Evolutionary conservation across 2,329 filamentous ascomycete genomes (phyloP), one percentile per base, ranked within the genome.

Genomic region (Penicillium janthinellum): DNA sequence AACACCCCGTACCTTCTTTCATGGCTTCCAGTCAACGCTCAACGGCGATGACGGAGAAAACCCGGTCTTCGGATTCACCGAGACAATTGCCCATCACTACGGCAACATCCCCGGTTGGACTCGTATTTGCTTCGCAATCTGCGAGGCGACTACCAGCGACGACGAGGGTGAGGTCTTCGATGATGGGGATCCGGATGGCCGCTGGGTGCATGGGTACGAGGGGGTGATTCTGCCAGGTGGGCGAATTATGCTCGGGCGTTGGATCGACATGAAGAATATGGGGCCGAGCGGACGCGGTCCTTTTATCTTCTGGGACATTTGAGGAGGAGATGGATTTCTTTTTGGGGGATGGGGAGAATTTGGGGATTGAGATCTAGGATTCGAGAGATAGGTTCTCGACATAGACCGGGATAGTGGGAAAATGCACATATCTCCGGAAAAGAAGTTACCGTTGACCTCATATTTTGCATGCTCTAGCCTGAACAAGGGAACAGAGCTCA

Each of bases 211-310:
- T 68, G 78, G 71, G 4, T 84, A 83, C 57, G 81, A 84, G 66
- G 81, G 78, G 0, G 69, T 78, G 22, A 70, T 84, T 12, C 60
- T 82, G 4, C 82, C 81, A 2, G 79, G 81, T 4, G 76, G 77
- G 1, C 74, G 75, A 28, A 75, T 82, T 41, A 80, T 83, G 68
- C 54, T 83, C 53, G 82, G 82, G 11, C 72, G 78, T 28, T 87
- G 83, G 82, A 22, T 70, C 14, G 68, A 76, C 56, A 42, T 74
- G 59, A 50, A 63, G 31, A 67, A 69, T 17, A 59, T 44, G 25
- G 52, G 45, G 15, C 39, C 39, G 10, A 64, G 42, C 22, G 64
- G 54, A 11, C 59, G 50, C 20, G 73, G 73, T 0, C 74, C 73
- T 8, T 74, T 74, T 47, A 69, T 76, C 39, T 73, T 74, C 55